Percentiles rank a stretch among this genome's conserved stretches.
phyloP scores from a whole-genome alignment of 2,329 filamentous ascomycete species.

The Endoconidiophora polonica region DNA sequence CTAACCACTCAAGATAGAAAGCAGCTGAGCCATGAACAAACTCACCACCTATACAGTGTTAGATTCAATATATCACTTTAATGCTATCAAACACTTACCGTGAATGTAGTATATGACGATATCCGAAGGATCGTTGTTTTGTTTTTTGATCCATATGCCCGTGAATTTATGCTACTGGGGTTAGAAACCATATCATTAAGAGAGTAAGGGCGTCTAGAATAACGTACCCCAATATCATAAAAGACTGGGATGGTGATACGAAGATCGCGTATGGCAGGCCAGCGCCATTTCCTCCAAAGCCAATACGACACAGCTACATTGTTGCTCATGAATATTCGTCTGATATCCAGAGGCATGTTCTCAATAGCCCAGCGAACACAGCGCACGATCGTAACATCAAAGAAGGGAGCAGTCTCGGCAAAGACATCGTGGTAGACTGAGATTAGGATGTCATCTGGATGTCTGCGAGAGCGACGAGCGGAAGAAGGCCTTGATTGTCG shows the following conservation, averaged over 20 bases:
- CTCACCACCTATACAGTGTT: conserved; percentile 43
- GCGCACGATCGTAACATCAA: conserved; percentile 62
- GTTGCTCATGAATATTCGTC: conserved; percentile 63
- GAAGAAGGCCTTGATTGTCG: conserved; percentile 3
- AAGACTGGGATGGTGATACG: conserved; percentile 42
- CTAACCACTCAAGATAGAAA: conserved; percentile 73
- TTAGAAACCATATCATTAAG: no score
- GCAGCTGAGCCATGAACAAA: conserved; percentile 69
- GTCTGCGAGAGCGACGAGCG: conserved; percentile 7
- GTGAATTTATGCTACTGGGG: conserved; percentile 26
- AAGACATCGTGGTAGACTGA: conserved; percentile 27
- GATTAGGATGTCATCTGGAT: conserved; percentile 10
- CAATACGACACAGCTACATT: conserved; percentile 57
- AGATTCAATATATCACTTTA: not conserved
- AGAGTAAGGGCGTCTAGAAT: not conserved
- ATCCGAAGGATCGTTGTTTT: conserved; percentile 46
- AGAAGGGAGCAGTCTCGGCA: conserved; percentile 50
- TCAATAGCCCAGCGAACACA: conserved; percentile 67
- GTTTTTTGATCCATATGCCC: conserved; percentile 54
- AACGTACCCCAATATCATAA: conserved; percentile 24
- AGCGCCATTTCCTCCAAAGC: conserved; percentile 49
- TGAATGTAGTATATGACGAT: conserved; percentile 72
- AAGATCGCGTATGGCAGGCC: conserved; percentile 38
- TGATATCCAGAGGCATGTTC: conserved; percentile 49
- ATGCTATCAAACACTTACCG: conserved; percentile 30